phyloP scores from a whole-genome alignment of 108 stramenopile genomes.

The Pseudonitzschia pungens region DNA sequence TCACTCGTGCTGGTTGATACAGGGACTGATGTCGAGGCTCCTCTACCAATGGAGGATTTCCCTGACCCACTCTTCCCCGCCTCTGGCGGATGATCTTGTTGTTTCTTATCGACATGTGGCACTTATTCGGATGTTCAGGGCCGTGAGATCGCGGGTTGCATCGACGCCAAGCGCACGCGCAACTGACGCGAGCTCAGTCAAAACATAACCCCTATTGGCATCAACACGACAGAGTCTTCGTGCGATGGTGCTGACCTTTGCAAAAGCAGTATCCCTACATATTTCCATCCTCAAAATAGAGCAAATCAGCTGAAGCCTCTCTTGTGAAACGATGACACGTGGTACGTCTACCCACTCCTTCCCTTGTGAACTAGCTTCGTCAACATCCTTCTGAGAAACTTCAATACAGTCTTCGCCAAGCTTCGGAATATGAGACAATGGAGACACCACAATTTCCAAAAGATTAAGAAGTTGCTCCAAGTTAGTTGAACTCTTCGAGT shows the following conservation, averaged over 20 bases:
- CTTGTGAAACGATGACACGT: constrained; percentile 56
- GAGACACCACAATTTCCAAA: constrained; percentile 69
- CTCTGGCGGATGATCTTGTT: constrained; percentile 9
- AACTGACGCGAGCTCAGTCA: constrained; percentile 64
- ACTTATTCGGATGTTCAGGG: constrained; percentile 61
- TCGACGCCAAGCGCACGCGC: constrained; percentile 69
- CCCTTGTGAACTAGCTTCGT: constrained; percentile 48
- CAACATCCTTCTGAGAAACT: constrained; percentile 50
- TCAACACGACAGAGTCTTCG: constrained; percentile 74
- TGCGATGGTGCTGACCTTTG: constrained; percentile 73
- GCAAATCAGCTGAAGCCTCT: constrained; percentile 66
- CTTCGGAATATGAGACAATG: constrained; percentile 72
- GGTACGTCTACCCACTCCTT: constrained; percentile 81
- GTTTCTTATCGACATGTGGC: constrained; percentile 33
- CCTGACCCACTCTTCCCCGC: neutral
- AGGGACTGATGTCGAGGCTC: constrained; percentile 77
- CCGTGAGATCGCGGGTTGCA: constrained; percentile 71
- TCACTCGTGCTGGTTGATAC: constrained; percentile 87
- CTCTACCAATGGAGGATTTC: constrained; percentile 18
- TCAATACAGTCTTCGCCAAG: constrained; percentile 54
- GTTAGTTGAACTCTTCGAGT: constrained; percentile 66
- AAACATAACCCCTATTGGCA: constrained; percentile 49
- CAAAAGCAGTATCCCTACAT: constrained; percentile 74
- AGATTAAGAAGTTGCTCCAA: constrained; percentile 78
- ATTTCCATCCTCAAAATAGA: constrained; percentile 72